Base-by-base conservation (phyloP, 495 filamentous ascomycete species). In the Recurvomyces mirabilis region DNA sequence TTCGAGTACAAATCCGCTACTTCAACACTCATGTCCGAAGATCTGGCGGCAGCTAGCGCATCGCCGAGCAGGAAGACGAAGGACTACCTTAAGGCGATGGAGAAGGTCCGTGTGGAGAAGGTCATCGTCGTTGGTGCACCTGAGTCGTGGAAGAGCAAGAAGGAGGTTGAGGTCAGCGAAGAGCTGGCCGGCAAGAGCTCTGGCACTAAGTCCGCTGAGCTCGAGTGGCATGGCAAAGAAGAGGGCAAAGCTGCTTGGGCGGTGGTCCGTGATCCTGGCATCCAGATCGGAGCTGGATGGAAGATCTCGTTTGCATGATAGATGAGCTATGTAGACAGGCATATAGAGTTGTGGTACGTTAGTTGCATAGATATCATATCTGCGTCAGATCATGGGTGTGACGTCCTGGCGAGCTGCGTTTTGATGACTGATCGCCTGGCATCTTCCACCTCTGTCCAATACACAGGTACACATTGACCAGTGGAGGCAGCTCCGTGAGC, bases 51-150 rank as follows among this genome's bases (percentile, higher is more conserved):
- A 15, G 70, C 71, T 57, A 71, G 67, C 14, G 66, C 79, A 30
- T 30, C 29, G 13, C 13, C 4, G 1, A 26, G 29, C 21, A 49
- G 46, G 49, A 75, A 82, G 65, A 78, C 82, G 36, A 79, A 77
- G 18, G 73, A 70, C 17, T 96, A 81, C 64, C 56, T 83, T 42
- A 83, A 86, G 68, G 65, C 60, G 20, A 91, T 94, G 80, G 72
- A 72, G 25, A 65, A 66, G 22, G 86, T 96, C 21, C 59, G 70
- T 5, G 78, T 96, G 1, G 87, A 94, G 69, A 82, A 77, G 64
- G 71, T 96, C 26, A 65, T 98, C 12, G 47, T 98, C 19, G 72
- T 96, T 30, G 81, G 81, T 47, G 84, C 86, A 7, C 83, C 82
- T 14, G 62, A 69, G 38, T 71, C 66, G 18, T 94, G 84, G 87